Conservation (phyloP, 2,329 filamentous ascomycete species). For the Microdochium bolleyi region DNA sequence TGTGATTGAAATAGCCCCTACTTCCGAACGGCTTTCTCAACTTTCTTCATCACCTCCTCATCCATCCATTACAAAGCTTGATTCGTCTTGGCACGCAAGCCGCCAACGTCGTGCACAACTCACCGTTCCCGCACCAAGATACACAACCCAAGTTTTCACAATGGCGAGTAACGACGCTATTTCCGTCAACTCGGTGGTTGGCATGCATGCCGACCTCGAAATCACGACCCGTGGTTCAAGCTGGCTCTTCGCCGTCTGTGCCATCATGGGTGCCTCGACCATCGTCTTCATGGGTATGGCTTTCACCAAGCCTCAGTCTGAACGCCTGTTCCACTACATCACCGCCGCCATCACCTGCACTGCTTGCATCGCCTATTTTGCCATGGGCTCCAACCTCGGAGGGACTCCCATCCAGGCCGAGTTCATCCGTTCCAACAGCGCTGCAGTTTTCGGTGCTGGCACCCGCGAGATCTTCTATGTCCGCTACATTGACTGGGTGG, state of each 20-base stretch:
- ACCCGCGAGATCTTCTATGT: slow-evolving; percentile 60
- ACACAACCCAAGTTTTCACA: neutral
- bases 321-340: slow-evolving; percentile 59
- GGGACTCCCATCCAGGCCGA: slow-evolving; percentile 56
- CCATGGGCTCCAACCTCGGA: slow-evolving; percentile 59
- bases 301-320: slow-evolving; percentile 41
- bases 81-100: neutral
- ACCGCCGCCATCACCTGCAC: slow-evolving; percentile 50
- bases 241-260: slow-evolving; percentile 55
- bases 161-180: slow-evolving; percentile 36
- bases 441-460: slow-evolving; percentile 34
- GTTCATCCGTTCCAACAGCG: slow-evolving; percentile 32
- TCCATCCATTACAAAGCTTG: too few species aligned
- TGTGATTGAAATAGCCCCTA: neutral
- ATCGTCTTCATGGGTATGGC: slow-evolving; percentile 44
- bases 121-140: too few species aligned
- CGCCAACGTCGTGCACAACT: too few species aligned
- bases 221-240: slow-evolving; percentile 53
- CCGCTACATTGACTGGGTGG: slow-evolving; percentile 55
- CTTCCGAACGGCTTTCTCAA: neutral
- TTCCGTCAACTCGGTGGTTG: slow-evolving; percentile 32
- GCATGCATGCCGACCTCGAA: slow-evolving; percentile 44
- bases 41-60: neutral
- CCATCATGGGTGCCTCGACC: slow-evolving; percentile 48
- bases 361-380: slow-evolving; percentile 56